These are phyloP conservation scores for Exophiala spinifera DNA, from an alignment of 2,329 filamentous ascomycete species.

Conservation along the genomic window DNA sequence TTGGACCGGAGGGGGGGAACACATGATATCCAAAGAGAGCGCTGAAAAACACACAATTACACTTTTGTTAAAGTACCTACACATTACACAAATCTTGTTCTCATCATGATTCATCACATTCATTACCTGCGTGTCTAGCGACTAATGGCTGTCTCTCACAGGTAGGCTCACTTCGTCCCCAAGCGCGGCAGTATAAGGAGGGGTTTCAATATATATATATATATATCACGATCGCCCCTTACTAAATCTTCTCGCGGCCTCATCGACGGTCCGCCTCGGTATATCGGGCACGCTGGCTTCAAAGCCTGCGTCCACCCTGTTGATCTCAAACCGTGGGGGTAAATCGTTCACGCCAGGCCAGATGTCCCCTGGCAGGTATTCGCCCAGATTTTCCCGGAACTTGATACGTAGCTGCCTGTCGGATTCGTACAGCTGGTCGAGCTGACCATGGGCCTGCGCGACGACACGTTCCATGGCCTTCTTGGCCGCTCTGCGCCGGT, in stretches of 20 bases:
- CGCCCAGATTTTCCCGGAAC: constrained; percentile 79
- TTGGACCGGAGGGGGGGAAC: constrained; percentile 24
- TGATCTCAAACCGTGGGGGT: constrained; percentile 37
- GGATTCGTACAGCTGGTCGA: constrained; percentile 70
- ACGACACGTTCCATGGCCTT: constrained; percentile 71
- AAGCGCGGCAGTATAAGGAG: no score
- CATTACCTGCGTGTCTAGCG: no score
- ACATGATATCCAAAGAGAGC: constrained; percentile 61
- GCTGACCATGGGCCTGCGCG: constrained; percentile 70
- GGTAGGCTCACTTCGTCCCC: background rate
- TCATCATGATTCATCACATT: constrained; percentile 16
- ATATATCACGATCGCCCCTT: constrained; percentile 8
- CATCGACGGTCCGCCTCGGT: constrained; percentile 42
- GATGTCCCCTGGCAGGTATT: constrained; percentile 81
- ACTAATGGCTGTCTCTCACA: background rate
- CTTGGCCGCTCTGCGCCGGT: constrained; percentile 69
- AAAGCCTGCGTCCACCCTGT: constrained; percentile 48
- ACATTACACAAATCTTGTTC: no score
- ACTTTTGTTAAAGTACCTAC: no score
- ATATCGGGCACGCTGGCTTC: constrained; percentile 39
- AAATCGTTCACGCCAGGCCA: constrained; percentile 68
- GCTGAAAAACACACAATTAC: constrained; percentile 39
- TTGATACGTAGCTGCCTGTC: constrained; percentile 71
- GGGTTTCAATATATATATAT: no score
- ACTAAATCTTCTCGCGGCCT: constrained; percentile 42